Percentiles rank a stretch among this genome's conserved stretches.
Conservation (phyloP, 1,284 basidiomycete genomes). For the Anthracocystis setariae region DNA sequence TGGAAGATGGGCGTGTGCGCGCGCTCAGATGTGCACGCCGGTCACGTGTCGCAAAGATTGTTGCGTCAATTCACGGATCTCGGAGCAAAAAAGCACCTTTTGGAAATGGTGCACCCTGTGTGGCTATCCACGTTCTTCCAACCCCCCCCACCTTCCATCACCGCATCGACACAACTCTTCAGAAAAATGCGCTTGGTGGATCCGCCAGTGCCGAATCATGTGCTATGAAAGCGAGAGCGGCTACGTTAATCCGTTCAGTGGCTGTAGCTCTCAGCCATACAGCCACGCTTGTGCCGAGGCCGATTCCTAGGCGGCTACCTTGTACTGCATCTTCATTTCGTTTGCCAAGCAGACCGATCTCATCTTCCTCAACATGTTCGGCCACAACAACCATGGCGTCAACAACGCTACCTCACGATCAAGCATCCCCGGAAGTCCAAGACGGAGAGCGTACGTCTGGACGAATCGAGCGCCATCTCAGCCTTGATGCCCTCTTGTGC, state of each 20-base stretch:
- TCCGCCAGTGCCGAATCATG: not conserved
- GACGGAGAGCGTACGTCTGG: not conserved
- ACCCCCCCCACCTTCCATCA: not conserved
- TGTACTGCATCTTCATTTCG: not conserved
- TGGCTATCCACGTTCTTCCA: not conserved
- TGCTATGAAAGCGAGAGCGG: slow-evolving; percentile 11
- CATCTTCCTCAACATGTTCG: not conserved
- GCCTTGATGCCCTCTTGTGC: slow-evolving; percentile 1
- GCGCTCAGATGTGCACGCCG: no score
- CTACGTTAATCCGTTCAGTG: slow-evolving; percentile 1
- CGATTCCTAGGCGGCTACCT: not conserved
- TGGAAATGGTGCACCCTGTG: not conserved
- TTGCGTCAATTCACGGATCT: not conserved
- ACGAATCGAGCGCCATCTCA: not conserved
- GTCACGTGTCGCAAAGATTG: no score
- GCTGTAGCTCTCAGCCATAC: slow-evolving; percentile 9
- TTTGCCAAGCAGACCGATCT: not conserved
- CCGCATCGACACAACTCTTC: no score
- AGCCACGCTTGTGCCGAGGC: not conserved
- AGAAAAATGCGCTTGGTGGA: no score
- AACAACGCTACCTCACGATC: not conserved
- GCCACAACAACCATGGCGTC: not conserved
- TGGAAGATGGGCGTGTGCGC: no score
- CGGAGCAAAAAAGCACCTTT: not conserved
- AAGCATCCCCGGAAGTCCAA: not conserved